A percentile compares a stretch with the other conserved stretches of the same genome.
Evolutionary conservation across 805 yeast genomes (phyloP).

Genomic region (Kazachstania africana): DNA sequence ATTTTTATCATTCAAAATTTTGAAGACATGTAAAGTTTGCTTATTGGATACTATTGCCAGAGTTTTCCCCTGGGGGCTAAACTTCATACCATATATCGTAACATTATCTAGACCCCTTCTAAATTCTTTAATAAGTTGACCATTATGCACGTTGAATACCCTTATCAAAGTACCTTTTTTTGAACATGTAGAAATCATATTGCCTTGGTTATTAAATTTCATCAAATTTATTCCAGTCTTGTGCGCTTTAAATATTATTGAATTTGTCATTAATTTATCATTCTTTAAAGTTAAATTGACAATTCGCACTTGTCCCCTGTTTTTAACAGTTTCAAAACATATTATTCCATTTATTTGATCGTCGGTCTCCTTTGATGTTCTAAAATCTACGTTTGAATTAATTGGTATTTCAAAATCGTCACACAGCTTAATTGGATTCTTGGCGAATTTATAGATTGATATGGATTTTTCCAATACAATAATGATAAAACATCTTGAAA

Average conservation of each 20-base stretch:
- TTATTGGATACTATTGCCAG: constrained; percentile 85
- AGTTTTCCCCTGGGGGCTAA: constrained; percentile 63
- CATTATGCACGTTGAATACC: constrained; percentile 51
- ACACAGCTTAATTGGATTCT: constrained; percentile 56
- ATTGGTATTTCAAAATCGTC: constrained; percentile 14
- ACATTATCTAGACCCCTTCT: constrained; percentile 87
- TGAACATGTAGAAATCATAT: constrained; percentile 78
- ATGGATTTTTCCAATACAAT: constrained; percentile 60
- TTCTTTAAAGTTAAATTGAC: constrained; percentile 12
- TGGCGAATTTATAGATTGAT: constrained; percentile 65
- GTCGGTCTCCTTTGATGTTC: constrained; percentile 10
- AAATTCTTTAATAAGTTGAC: constrained; percentile 69
- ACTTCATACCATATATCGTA: constrained; percentile 66
- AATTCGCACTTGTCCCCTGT: constrained; percentile 22
- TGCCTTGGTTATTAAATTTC: constrained; percentile 63
- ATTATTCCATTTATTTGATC: constrained; percentile 2
- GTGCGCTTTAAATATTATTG: constrained; percentile 67
- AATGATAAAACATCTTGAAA: constrained; percentile 66
- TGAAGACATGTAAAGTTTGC: constrained; percentile 78
- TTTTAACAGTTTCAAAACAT: constrained; percentile 6
- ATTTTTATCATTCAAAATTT: constrained; percentile 16
- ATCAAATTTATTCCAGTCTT: constrained; percentile 61
- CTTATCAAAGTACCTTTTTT: constrained; percentile 83
- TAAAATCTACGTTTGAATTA: constrained; percentile 17
- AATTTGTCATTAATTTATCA: constrained; percentile 13